Evolutionary conservation across 495 filamentous ascomycete genomes (phyloP), one percentile per base, ranked within the genome.

Genomic region (Halenospora varia): DNA sequence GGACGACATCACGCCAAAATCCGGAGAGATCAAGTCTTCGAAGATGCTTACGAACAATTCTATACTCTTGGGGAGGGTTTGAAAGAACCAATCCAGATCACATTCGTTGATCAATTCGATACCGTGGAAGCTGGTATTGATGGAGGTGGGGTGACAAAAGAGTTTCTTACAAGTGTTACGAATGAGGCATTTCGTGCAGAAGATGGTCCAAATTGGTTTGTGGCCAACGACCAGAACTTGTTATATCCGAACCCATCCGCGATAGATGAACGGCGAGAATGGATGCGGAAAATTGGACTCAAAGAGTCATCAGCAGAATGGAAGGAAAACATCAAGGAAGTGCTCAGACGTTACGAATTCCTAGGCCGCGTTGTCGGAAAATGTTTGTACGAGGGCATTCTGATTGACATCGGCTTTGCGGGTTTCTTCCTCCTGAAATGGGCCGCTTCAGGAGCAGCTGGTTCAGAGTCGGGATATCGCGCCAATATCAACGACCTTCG

Each of bases 1-100:
- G 80, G 77, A 40, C 80, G 80, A 13, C 92, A 97, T 66, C 82
- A 90, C 53, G 94, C 92, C 1, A 84, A 83, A 48, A 94, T 99
- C 53, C 78, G 82, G 44, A 77, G 94, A 50, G 88, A 91, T 49
- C 80, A 84, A 60, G 77, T 94, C 19, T 97, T 97, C 66, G 78
- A 88, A 20, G 92, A 96, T 72, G 94, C 95, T 0, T 89, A 86
- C 67, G 75, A 86, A 3, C 82, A 93, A 53, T 97, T 95, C 63
- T 97, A 95, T 69, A 68, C 77, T 1, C 78, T 97, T 4, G 86
- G 86, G 0, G 88, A 90, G 15, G 85, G 85, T 0, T 75, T 99
- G 54, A 97, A 97, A 66, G 93, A 99, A 67, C 94, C 95, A 0
- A 97, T 99, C 20, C 92, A 96, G 68, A 97, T 99, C 62, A 93